These are phyloP conservation scores for Pestalotiopsis fici DNA, from an alignment of 2,329 filamentous ascomycete genomes.

Conservation along the genomic window DNA sequence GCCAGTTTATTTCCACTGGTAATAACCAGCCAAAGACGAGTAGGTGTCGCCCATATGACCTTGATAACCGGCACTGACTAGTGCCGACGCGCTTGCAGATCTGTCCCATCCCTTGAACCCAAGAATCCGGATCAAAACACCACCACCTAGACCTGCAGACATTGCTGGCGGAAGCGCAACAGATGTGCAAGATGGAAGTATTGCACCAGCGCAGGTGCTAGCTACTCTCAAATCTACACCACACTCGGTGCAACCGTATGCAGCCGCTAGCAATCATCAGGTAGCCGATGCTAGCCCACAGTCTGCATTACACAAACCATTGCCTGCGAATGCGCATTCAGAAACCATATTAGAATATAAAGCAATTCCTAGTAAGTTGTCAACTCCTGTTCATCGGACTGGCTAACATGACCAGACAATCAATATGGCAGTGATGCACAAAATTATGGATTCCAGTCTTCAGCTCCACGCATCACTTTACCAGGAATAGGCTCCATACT, in stretches of 20 bases:
- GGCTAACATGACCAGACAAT: too few relatives aligned
- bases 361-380: too few relatives aligned
- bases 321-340: too few relatives aligned
- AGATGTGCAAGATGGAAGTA: not conserved
- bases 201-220: too few relatives aligned
- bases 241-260: not conserved
- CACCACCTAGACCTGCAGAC: not conserved
- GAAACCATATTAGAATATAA: too few relatives aligned
- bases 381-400: too few relatives aligned
- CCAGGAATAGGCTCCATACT: conserved; percentile 11
- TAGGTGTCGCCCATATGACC: not conserved
- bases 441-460: not conserved
- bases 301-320: too few relatives aligned
- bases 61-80: not conserved
- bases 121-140: not conserved
- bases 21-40: not conserved
- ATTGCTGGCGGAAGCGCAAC: not conserved
- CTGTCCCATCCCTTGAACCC: not conserved
- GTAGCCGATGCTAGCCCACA: too few relatives aligned
- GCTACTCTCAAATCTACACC: not conserved
- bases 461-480: not conserved
- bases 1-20: not conserved
- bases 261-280: too few relatives aligned
- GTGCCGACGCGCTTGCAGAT: not conserved
- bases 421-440: too few relatives aligned